These are phyloP conservation scores for Sporothrix pallida DNA, from an alignment of 2,329 filamentous ascomycete genomes.

Conservation along the genomic window DNA sequence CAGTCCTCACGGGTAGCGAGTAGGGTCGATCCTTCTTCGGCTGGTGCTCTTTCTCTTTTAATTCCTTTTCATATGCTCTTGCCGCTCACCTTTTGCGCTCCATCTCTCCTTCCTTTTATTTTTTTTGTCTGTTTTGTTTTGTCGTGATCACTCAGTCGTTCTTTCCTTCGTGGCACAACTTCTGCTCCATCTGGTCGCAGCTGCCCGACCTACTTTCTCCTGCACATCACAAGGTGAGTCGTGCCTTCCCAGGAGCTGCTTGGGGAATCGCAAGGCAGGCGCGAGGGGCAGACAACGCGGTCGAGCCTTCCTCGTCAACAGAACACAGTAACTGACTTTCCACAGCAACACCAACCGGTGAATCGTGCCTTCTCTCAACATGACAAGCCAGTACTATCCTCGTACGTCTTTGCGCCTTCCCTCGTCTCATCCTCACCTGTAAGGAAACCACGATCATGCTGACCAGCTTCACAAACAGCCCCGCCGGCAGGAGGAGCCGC, in stretches of 20 bases:
- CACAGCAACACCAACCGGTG: slow-evolving; percentile 7
- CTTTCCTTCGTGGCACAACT: background rate
- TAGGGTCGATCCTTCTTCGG: slow-evolving; percentile 9
- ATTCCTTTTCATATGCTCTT: slow-evolving; percentile 6
- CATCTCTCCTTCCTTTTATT: slow-evolving; percentile 5
- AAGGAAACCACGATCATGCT: slow-evolving; percentile 22
- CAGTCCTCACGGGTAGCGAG: background rate
- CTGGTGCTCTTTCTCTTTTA: background rate
- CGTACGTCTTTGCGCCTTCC: slow-evolving; percentile 36
- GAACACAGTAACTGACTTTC: background rate
- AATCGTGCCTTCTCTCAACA: slow-evolving; percentile 30
- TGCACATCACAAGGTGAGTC: background rate
- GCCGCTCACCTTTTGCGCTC: background rate
- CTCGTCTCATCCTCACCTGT: background rate
- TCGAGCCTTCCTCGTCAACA: slow-evolving; percentile 4
- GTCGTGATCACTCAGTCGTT: background rate
- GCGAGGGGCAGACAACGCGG: background rate
- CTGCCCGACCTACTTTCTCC: background rate
- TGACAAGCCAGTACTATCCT: slow-evolving; percentile 41
- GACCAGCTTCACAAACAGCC: slow-evolving; percentile 36
- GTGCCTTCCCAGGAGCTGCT: background rate
- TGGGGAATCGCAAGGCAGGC: background rate
- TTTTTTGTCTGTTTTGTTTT: background rate
- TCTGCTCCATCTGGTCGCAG: background rate
- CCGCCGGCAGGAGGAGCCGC: slow-evolving; percentile 36